Percentiles rank a stretch among this genome's conserved stretches.
These are phyloP conservation scores for Exophiala aquamarina DNA, from an alignment of 2,329 filamentous ascomycete genomes.

Conservation along the genomic window DNA sequence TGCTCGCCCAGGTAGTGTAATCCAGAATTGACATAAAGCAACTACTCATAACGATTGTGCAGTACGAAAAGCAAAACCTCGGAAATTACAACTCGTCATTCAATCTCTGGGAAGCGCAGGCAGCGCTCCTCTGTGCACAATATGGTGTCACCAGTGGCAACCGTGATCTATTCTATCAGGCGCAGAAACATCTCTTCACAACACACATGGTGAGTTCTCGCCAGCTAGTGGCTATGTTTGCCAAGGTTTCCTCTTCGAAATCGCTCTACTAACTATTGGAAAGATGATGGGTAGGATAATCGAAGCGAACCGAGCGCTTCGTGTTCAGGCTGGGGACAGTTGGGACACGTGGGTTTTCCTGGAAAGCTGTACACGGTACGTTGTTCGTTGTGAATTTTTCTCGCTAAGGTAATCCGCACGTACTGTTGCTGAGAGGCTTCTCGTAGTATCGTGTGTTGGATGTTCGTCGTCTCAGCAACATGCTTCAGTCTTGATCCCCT, in stretches of 20 bases:
- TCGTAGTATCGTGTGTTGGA: conserved; percentile 10
- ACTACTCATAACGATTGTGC: no score
- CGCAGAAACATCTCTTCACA: conserved; percentile 1
- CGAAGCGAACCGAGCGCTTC: neutral
- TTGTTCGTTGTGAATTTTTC: neutral
- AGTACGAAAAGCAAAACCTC: conserved; percentile 5
- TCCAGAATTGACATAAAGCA: neutral
- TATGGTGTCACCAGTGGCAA: conserved; percentile 1
- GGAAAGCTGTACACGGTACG: conserved; percentile 4
- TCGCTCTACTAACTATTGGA: no score
- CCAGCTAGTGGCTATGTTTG: neutral
- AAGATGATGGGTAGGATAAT: neutral
- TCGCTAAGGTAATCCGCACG: no score
- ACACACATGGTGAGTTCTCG: neutral
- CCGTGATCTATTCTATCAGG: conserved; percentile 1
- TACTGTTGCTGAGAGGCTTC: neutral
- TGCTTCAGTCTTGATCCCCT: conserved; percentile 6
- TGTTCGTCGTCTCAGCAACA: conserved; percentile 8
- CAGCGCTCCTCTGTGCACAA: conserved; percentile 5
- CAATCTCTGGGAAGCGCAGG: conserved; percentile 3
- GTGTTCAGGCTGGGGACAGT: neutral
- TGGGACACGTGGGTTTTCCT: conserved; percentile 10
- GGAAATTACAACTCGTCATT: neutral
- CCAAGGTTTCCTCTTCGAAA: neutral
- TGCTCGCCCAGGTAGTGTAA: conserved; percentile 4